These are phyloP conservation scores for Globisporangium recalcitrans DNA, from an alignment of 352 stramenopile genomes.

Conservation along the genomic window DNA sequence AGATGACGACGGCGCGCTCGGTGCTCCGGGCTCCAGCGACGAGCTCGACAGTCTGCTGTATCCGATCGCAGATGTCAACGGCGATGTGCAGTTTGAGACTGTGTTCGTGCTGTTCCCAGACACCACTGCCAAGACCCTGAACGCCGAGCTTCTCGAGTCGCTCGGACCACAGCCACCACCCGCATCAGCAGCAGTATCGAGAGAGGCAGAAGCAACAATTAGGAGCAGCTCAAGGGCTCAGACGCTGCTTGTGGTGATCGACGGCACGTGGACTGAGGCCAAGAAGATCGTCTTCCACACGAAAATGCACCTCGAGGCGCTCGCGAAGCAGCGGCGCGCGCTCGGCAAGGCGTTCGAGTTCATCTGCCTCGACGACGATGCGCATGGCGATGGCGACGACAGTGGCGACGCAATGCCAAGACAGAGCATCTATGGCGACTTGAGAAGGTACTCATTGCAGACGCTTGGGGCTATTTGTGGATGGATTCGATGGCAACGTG, in stretches of 20 bases:
- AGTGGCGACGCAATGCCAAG: background rate
- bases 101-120: conserved; percentile 44
- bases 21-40: conserved; percentile 13
- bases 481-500: background rate
- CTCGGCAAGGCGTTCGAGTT: conserved; percentile 36
- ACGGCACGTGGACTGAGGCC: conserved; percentile 78
- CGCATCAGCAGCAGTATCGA: background rate
- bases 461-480: background rate
- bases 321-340: conserved; percentile 22
- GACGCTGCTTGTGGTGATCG: conserved; percentile 55
- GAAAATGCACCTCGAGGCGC: conserved; percentile 28
- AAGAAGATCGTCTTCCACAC: conserved; percentile 71
- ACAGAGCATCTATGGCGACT: conserved; percentile 58
- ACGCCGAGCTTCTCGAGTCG: conserved; percentile 6
- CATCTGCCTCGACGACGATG: conserved; percentile 32
- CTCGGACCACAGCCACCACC: background rate
- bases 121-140: conserved; percentile 28
- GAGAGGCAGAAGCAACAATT: background rate
- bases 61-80: conserved; percentile 1
- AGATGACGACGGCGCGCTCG: conserved; percentile 18
- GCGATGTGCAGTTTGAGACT: conserved; percentile 16
- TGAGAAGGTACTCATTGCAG: conserved; percentile 26
- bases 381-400: background rate
- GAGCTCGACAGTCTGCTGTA: conserved; percentile 34
- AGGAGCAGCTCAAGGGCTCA: background rate